Evolutionary conservation across 352 stramenopile genomes (phyloP).

Genomic region (Phytophthora fragariae): DNA sequence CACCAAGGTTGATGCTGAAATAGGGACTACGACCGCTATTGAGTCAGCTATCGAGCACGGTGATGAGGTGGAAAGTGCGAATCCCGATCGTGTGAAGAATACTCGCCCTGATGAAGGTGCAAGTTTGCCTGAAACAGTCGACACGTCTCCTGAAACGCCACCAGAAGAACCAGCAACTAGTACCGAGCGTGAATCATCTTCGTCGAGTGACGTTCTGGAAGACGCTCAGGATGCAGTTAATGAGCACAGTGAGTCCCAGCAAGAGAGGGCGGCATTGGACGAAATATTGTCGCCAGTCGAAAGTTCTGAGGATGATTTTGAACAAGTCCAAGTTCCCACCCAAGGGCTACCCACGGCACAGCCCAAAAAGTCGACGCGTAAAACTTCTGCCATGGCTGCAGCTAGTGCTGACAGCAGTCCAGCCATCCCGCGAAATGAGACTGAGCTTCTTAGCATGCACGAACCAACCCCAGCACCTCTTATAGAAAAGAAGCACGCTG

Average conservation of each 20-base stretch:
- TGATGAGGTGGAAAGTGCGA: neutral
- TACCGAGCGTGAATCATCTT: slow-evolving; percentile 24
- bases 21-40: neutral
- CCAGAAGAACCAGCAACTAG: slow-evolving; percentile 3
- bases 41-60: neutral
- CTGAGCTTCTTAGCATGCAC: neutral
- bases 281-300: slow-evolving; percentile 22
- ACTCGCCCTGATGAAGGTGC: neutral
- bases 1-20: slow-evolving; percentile 6
- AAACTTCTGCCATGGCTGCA: slow-evolving; percentile 4
- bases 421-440: neutral
- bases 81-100: neutral
- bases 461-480: slow-evolving; percentile 2
- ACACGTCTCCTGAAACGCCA: neutral
- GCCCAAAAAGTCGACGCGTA: slow-evolving; percentile 24
- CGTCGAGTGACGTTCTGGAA: slow-evolving; percentile 24
- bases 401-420: slow-evolving; percentile 4
- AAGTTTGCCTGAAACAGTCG: neutral
- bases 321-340: slow-evolving; percentile 17
- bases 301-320: slow-evolving; percentile 35
- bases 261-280: slow-evolving; percentile 9
- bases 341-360: slow-evolving; percentile 6
- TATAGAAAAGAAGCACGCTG: slow-evolving; percentile 42
- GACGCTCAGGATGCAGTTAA: neutral
- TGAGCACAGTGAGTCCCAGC: neutral